A percentile compares a stretch with the other conserved stretches of the same genome.
These are phyloP conservation scores for Amanita subjunquillea DNA, from an alignment of 768 basidiomycete genomes.

Conservation along the genomic window DNA sequence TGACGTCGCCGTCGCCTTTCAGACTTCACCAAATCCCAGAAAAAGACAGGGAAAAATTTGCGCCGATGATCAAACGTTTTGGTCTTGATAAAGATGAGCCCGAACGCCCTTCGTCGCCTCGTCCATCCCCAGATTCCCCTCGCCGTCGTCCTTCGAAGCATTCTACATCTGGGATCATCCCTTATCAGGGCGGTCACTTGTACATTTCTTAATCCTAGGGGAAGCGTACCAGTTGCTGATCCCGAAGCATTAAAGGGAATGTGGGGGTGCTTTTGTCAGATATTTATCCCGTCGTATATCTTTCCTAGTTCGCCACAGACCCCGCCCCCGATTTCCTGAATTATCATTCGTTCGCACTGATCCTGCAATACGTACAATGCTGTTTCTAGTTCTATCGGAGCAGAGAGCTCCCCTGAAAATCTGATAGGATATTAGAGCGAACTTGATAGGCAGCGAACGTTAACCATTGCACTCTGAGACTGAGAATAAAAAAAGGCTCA, in stretches of 20 bases:
- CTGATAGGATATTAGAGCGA: no score
- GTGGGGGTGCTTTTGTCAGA: neutral
- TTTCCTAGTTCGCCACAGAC: no score
- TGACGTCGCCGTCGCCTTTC: neutral
- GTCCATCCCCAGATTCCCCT: neutral
- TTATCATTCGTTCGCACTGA: neutral
- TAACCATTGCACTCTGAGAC: no score
- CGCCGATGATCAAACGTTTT: neutral
- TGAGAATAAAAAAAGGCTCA: no score
- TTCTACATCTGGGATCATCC: neutral
- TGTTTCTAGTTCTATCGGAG: no score
- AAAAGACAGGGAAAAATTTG: neutral
- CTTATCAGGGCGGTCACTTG: neutral
- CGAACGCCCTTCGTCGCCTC: neutral
- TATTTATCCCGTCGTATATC: neutral
- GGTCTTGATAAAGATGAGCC: neutral
- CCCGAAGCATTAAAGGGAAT: no score
- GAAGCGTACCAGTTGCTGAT: no score
- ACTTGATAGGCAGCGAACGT: no score
- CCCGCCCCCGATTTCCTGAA: no score
- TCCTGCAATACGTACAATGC: no score
- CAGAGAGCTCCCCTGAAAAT: no score
- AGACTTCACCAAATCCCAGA: neutral
- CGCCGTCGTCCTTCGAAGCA: neutral
- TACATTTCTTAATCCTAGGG: neutral